Evolutionary conservation across 73 alveolate species (phyloP).

Genomic region (Paramecium tetraurelia): DNA sequence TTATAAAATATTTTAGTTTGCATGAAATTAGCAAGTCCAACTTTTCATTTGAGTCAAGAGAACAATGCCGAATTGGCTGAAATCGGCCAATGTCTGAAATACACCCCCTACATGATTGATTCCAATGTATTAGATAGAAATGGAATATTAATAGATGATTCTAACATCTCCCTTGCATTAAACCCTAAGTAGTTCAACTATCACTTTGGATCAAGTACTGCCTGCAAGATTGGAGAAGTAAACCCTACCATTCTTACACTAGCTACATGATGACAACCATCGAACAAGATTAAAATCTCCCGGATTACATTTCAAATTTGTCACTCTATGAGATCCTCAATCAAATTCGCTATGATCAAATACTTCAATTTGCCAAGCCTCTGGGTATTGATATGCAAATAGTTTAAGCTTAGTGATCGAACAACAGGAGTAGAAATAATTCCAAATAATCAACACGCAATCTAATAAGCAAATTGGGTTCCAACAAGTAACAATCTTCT

Average conservation of each 20-base stretch:
- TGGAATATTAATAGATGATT: not conserved
- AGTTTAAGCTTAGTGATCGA: constrained; percentile 28
- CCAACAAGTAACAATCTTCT: not conserved
- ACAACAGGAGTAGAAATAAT: not conserved
- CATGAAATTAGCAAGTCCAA: not conserved
- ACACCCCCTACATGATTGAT: not conserved
- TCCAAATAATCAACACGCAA: not conserved
- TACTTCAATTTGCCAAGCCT: not conserved
- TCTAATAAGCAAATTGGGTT: not conserved
- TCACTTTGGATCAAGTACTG: not conserved
- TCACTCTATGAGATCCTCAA: not conserved
- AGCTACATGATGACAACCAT: not conserved
- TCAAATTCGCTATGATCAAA: not conserved
- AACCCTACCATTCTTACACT: not conserved
- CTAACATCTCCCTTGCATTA: not conserved
- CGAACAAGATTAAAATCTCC: not conserved
- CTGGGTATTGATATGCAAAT: not conserved
- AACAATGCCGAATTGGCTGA: not conserved
- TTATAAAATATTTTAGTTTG: not conserved
- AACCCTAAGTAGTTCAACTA: not conserved
- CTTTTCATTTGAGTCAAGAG: not conserved
- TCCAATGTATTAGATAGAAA: not conserved
- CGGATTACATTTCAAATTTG: not conserved
- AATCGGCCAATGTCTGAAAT: not conserved
- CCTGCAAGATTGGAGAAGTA: constrained; percentile 15